Percentiles rank a stretch among this genome's conserved stretches.
These are phyloP conservation scores for Jaapia argillacea DNA, from an alignment of 768 basidiomycete species.

Conservation along the genomic window DNA sequence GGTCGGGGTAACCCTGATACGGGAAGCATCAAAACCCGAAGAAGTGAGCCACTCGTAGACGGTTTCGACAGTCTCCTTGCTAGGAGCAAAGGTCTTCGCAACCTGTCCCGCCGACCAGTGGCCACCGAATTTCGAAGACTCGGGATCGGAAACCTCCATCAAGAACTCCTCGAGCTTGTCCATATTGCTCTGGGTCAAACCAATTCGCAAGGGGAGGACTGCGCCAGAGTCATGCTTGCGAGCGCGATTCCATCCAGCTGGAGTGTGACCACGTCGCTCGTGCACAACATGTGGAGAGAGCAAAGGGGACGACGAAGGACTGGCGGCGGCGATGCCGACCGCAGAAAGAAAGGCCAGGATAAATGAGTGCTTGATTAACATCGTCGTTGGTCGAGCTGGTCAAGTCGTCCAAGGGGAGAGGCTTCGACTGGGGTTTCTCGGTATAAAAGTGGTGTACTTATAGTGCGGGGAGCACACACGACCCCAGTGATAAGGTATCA, in stretches of 20 bases:
- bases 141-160: conserved; percentile 24
- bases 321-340: not conserved
- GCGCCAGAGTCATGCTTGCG: conserved; percentile 21
- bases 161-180: conserved; percentile 19
- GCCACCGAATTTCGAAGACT: conserved; percentile 22
- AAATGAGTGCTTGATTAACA: not conserved
- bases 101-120: conserved; percentile 24
- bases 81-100: conserved; percentile 21
- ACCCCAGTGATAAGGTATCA: too few species aligned
- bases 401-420: too few species aligned
- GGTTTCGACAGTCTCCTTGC: conserved; percentile 13
- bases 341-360: not conserved
- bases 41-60: conserved; percentile 24
- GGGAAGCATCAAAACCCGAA: conserved; percentile 14
- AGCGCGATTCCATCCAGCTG: conserved; percentile 21
- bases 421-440: too few species aligned
- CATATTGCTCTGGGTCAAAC: conserved; percentile 25
- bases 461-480: too few species aligned
- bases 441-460: too few species aligned
- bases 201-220: conserved; percentile 22
- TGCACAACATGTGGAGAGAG: conserved; percentile 15
- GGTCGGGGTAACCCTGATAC: conserved; percentile 18
- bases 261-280: conserved; percentile 26
- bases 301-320: too few species aligned
- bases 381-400: too few species aligned